Evolutionary conservation across 2,329 filamentous ascomycete species (phyloP), one percentile per base, ranked within the genome.

Genomic region (Scytalidium sp.): DNA sequence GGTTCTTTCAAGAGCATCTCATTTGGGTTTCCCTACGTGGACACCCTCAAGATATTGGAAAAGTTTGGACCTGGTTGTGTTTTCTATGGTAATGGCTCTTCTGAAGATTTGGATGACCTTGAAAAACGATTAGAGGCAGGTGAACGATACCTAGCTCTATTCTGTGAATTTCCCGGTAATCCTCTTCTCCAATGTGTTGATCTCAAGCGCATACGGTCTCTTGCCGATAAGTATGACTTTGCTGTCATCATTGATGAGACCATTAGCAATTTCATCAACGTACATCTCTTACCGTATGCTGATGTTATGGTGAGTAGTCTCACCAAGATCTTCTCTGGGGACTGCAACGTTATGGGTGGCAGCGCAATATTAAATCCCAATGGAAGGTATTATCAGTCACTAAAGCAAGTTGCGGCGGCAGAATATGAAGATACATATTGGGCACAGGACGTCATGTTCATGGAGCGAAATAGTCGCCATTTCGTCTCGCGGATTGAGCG

Each of bases 261-360:
- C 0, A 90, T 99, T 52, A 93, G 93, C 59, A 99, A 94, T 50
- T 96, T 97, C 66, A 84, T 95, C 64, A 99, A 99, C 66, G 85
- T 97, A 60, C 90, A 97, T 65, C 90, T 99, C 3, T 79, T 99
- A 4, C 90, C 87, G 2, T 88, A 86, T 64, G 89, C 90, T 52
- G 94, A 99, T 68, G 78, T 97, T 15, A 89, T 97, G 4, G 93
- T 96, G 50, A 96, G 90, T 74, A 96, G 90, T 65, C 75, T 99
- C 51, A 97, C 94, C 44, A 99, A 99, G 69, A 87, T 97, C 47
- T 99, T 99, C 72, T 96, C 90, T 49, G 94, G 94, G 45, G 94
- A 97, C 69, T 94, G 90, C 67, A 97, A 99, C 67, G 94, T 99
- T 58, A 97, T 97, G 93, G 94, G 92, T 51, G 94, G 94, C 49